Percentiles rank a stretch among this genome's conserved stretches.
Evolutionary conservation across 2,329 filamentous ascomycete species (phyloP).

Genomic region (Arachnopeziza araneosa): DNA sequence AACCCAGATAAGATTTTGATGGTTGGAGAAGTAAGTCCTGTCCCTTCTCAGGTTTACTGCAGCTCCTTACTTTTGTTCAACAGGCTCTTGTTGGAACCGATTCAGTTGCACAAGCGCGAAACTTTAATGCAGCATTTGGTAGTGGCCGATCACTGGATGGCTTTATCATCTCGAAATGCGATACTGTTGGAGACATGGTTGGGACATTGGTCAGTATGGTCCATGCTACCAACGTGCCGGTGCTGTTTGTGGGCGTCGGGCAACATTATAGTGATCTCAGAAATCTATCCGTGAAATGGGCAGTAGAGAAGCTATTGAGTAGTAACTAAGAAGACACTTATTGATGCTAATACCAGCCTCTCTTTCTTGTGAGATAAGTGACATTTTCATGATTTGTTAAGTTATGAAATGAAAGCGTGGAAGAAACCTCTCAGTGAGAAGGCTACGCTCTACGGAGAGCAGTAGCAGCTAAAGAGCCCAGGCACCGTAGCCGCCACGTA

Average conservation of each 20-base stretch:
- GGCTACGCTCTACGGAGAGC: no score
- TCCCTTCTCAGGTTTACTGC: neutral
- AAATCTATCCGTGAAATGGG: constrained; percentile 66
- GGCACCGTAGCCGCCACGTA: no score
- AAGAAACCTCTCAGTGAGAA: no score
- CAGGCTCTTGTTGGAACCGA: constrained; percentile 90
- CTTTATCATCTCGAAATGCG: constrained; percentile 97
- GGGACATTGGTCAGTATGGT: constrained; percentile 92
- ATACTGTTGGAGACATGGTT: constrained; percentile 96
- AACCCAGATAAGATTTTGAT: constrained; percentile 98
- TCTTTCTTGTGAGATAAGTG: neutral
- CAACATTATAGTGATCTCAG: constrained; percentile 65
- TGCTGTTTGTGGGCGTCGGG: constrained; percentile 80
- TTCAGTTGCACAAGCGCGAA: constrained; percentile 88
- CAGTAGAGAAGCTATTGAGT: constrained; percentile 57
- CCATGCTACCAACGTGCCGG: constrained; percentile 92
- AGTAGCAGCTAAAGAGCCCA: no score
- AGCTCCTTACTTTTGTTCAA: neutral
- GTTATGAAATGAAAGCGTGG: no score
- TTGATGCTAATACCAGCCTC: neutral
- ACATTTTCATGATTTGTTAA: no score
- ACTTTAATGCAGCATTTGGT: constrained; percentile 93
- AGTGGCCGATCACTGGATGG: constrained; percentile 76
- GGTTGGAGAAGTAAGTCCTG: constrained; percentile 58
- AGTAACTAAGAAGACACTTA: constrained; percentile 22